Evolutionary conservation across 2,329 filamentous ascomycete species (phyloP).

Genomic region (Dactylellina leptospora): DNA sequence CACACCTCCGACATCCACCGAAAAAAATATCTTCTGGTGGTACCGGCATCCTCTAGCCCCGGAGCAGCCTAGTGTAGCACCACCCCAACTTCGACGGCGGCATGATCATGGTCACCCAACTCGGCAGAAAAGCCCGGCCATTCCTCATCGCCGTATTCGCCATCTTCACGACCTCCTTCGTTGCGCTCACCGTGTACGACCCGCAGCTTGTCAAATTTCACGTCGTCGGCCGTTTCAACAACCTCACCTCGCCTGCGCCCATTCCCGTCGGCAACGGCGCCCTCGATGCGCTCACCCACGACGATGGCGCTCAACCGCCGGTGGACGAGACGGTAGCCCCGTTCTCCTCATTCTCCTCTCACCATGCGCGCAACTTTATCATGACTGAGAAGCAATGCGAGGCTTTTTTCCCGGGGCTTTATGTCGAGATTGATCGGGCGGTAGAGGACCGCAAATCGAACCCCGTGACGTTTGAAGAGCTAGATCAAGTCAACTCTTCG

Average conservation of each 20-base stretch:
- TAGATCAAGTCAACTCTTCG: conserved; percentile 3
- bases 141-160: conserved; percentile 20
- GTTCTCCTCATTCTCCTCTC: conserved; percentile 20
- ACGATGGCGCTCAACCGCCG: background rate
- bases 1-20: too few relatives aligned
- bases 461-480: conserved; percentile 52
- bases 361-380: conserved; percentile 44
- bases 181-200: conserved; percentile 27
- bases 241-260: conserved; percentile 12
- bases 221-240: conserved; percentile 19
- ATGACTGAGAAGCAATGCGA: conserved; percentile 63
- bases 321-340: conserved; percentile 14
- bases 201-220: conserved; percentile 29
- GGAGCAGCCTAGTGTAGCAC: too few relatives aligned
- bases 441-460: conserved; percentile 56
- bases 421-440: conserved; percentile 63
- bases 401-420: conserved; percentile 63
- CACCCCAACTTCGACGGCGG: too few relatives aligned
- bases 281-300: background rate
- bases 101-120: background rate
- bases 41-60: too few relatives aligned
- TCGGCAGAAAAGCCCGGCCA: conserved; percentile 17
- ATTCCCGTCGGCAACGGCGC: conserved; percentile 1
- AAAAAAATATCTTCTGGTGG: too few relatives aligned
- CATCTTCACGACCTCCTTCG: conserved; percentile 30